Conservation (phyloP, 2,329 filamentous ascomycete genomes). For the Endoconidiophora polonica region DNA sequence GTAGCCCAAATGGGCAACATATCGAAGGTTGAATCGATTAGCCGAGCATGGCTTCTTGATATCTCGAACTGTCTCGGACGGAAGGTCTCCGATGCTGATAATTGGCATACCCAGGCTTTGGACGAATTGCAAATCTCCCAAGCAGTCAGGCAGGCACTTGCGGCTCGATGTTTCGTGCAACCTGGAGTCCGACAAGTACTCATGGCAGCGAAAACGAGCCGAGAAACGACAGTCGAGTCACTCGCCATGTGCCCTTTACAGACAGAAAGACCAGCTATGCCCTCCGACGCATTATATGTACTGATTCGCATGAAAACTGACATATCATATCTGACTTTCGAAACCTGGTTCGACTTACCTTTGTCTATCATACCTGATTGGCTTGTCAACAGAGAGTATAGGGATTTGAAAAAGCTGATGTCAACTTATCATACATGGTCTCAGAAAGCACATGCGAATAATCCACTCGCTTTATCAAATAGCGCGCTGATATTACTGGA, state of each 20-base stretch:
- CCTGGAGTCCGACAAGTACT: no score
- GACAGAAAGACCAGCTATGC: no score
- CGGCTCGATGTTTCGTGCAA: no score
- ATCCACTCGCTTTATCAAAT: not conserved
- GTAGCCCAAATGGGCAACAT: not conserved
- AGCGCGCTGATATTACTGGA: not conserved
- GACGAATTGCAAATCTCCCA: no score
- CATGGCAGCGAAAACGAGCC: no score
- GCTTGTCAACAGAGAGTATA: not conserved
- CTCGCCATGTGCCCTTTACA: no score
- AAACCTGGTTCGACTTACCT: not conserved
- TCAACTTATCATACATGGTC: not conserved
- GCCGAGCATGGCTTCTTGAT: slow-evolving; percentile 17
- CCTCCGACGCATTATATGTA: slow-evolving; percentile 19
- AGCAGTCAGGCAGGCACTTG: no score
- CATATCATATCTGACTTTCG: no score
- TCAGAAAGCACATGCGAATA: not conserved
- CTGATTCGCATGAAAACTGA: slow-evolving; percentile 20
- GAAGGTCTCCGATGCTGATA: slow-evolving; percentile 21
- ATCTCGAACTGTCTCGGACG: slow-evolving; percentile 15
- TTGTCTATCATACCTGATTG: not conserved
- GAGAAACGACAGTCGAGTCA: no score
- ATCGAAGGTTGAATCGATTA: slow-evolving; percentile 22
- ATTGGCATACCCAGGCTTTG: no score
- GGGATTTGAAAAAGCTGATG: not conserved